A percentile compares a stretch with the other conserved stretches of the same genome.
phyloP scores from a whole-genome alignment of 306 rosid genomes.

The Begonia masoniana region DNA sequence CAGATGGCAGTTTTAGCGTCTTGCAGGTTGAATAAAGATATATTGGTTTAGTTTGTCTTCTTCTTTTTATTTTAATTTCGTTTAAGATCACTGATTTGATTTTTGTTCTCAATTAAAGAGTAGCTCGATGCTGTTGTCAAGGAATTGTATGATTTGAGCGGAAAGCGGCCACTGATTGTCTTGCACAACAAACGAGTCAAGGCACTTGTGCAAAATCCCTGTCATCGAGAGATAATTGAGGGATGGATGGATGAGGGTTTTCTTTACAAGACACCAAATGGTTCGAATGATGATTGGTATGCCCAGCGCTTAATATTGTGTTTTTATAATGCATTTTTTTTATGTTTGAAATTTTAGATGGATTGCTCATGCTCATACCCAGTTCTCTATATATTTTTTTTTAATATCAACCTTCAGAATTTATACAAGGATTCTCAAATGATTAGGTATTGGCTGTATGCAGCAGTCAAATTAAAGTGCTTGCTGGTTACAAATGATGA shows the following conservation, averaged over 20 bases:
- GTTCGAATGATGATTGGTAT: conserved; percentile 96
- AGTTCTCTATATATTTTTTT: neutral
- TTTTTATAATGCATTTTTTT: conserved; percentile 3
- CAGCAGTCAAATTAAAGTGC: conserved; percentile 69
- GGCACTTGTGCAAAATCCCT: conserved; percentile 54
- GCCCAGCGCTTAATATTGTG: neutral
- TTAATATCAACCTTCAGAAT: neutral
- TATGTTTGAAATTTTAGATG: conserved; percentile 5
- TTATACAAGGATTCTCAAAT: neutral
- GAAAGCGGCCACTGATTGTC: conserved; percentile 79
- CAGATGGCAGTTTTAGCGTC: conserved; percentile 76
- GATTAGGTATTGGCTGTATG: conserved; percentile 79
- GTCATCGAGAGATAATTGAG: conserved; percentile 40
- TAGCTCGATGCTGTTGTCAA: conserved; percentile 79
- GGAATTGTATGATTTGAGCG: conserved; percentile 42
- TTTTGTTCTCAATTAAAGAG: conserved; percentile 16
- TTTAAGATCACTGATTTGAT: conserved; percentile 18
- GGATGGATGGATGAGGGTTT: conserved; percentile 67
- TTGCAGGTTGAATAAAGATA: conserved; percentile 50
- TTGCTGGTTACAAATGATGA: conserved; percentile 90
- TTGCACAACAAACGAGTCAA: conserved; percentile 59
- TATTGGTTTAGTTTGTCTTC: neutral
- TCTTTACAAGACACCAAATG: conserved; percentile 72
- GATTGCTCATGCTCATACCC: neutral
- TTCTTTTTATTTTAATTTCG: neutral